Percentiles rank a stretch among this genome's conserved stretches.
Evolutionary conservation across 345 rosid genomes (phyloP).

Genomic region (Anastatica hierochuntica): DNA sequence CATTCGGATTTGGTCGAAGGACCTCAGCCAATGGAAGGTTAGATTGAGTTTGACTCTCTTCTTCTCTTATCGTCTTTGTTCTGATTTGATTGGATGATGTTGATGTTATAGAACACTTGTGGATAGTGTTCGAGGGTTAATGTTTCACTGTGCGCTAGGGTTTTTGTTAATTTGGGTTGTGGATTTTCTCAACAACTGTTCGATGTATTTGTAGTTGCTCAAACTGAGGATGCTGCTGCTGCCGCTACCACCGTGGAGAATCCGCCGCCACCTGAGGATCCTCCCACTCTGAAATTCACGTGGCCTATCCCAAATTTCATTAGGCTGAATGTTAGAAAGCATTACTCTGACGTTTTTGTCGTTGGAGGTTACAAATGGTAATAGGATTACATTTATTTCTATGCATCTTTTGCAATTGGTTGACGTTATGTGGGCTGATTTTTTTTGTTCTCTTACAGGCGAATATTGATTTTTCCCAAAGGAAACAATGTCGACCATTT

Average conservation of each 20-base stretch:
- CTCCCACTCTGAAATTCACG: constrained; percentile 60
- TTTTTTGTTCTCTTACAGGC: constrained; percentile 36
- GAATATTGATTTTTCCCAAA: constrained; percentile 76
- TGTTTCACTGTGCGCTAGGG: constrained; percentile 23
- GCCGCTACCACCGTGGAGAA: constrained; percentile 51
- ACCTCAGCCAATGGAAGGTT: constrained; percentile 95
- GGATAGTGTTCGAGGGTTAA: constrained; percentile 10
- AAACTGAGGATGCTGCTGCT: constrained; percentile 48
- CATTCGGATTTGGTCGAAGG: constrained; percentile 74
- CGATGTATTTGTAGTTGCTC: constrained; percentile 37
- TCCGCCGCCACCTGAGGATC: constrained; percentile 67
- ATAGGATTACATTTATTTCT: background rate
- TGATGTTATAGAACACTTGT: background rate
- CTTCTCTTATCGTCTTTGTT: background rate
- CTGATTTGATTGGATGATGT: background rate
- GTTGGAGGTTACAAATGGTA: constrained; percentile 91
- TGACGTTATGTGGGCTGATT: constrained; percentile 10
- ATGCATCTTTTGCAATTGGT: background rate
- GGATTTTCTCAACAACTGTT: constrained; percentile 8
- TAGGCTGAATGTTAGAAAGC: constrained; percentile 72
- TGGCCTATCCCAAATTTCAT: constrained; percentile 71
- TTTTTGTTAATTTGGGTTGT: constrained; percentile 13
- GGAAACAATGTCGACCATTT: constrained; percentile 95
- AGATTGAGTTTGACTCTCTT: background rate
- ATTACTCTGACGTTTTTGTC: constrained; percentile 60